These are phyloP conservation scores for Cucumis cinereus DNA, from an alignment of 306 rosid species.

Conservation along the genomic window DNA sequence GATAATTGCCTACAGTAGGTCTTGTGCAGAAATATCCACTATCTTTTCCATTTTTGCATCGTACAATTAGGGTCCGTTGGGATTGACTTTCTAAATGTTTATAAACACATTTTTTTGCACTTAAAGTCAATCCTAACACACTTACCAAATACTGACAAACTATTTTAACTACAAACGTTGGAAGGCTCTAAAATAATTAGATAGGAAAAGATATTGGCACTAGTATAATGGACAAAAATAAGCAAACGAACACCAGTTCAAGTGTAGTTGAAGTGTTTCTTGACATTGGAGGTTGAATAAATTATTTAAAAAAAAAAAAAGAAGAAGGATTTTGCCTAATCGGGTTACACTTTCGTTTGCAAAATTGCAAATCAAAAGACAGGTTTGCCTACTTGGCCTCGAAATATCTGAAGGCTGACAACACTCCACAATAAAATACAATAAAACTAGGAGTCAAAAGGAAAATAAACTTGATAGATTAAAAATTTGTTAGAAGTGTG, in stretches of 20 bases:
- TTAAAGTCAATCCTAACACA: no score
- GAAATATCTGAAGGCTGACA: background rate
- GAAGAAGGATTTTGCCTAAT: background rate
- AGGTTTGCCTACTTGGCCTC: background rate
- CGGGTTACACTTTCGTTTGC: background rate
- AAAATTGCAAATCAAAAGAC: no score
- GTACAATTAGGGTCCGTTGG: no score
- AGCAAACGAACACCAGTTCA: background rate
- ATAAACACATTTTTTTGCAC: no score
- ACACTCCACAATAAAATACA: background rate
- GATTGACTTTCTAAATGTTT: no score
- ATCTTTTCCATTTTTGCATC: background rate
- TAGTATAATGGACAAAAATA: background rate
- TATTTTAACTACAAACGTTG: background rate
- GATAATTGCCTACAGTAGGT: background rate
- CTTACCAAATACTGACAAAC: background rate
- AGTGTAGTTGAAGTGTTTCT: background rate
- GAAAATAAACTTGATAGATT: background rate
- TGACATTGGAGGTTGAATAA: background rate
- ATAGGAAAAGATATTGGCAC: background rate
- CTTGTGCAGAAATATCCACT: background rate
- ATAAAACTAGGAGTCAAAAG: background rate
- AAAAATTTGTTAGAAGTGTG: background rate
- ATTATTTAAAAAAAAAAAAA: background rate
- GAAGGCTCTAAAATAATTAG: background rate